Base-by-base conservation (phyloP, 305 asterid species). In the Solanum hybrid region DNA sequence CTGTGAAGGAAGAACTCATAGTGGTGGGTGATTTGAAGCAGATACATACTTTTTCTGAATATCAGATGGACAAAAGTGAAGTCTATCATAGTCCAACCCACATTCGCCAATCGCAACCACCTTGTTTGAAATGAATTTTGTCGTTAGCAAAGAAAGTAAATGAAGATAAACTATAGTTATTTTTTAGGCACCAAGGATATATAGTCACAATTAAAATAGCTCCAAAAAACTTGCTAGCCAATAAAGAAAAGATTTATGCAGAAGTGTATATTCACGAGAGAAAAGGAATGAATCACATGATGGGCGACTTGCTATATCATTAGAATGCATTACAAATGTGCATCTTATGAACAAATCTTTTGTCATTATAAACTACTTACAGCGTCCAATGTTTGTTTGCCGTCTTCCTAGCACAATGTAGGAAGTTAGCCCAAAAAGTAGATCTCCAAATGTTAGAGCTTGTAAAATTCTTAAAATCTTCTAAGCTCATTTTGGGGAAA, bases 41-140 rank as follows among this genome's bases (percentile, higher is more conserved):
- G 90, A 89, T 86, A 92, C 98, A 37, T 94, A 97, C 99, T 95
- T 96, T 93, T 96, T 94, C 91, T 97, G 99, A 93, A 93, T 92
- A 78, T 96, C 98, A 76, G 96, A 89, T 15, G 98, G 92, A 92
- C 99, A 97, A 92, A 96, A 97, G 90, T 95, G 98, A 93, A 94
- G 98, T 92, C 99, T 93, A 90, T 97, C 99, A 90, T 97, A 97
- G 89, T 97, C 99, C 96, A 97, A 91, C 90, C 99, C 99, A 90
- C 99, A 97, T 92, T 97, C 99, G 81, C 99, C 99, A 92, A 97
- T 93, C 39, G 99, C 99, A 94, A 96, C 99, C 91, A 97, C 98
- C 99, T 96, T 94, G 93, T 95, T 91, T 90, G 94, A 91, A 90
- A 92, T 75, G 70, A 94, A 84, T 51, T 90, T 72, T 85, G 15